phyloP scores from a whole-genome alignment of 2,329 filamentous ascomycete genomes.

The Neopestalotiopsis sp. region DNA sequence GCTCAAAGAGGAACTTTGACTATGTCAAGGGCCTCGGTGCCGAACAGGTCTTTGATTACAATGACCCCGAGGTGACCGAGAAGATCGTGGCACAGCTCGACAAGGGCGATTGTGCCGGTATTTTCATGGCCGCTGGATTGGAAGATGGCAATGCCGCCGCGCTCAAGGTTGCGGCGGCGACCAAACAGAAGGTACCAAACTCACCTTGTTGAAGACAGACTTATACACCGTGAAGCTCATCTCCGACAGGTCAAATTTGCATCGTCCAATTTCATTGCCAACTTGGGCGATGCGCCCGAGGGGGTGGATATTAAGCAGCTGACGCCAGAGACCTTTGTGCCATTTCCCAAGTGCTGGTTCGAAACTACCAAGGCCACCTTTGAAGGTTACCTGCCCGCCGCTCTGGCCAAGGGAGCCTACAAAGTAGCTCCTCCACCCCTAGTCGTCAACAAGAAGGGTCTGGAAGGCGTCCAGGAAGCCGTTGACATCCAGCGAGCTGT shows the following conservation, averaged over 20 bases:
- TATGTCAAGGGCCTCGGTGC: constrained; percentile 49
- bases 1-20: constrained; percentile 47
- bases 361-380: constrained; percentile 19
- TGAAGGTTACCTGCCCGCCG: constrained; percentile 20
- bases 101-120: constrained; percentile 21
- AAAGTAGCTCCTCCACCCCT: constrained; percentile 7
- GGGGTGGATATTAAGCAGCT: constrained; percentile 16
- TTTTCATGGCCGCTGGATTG: constrained; percentile 23
- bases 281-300: neutral
- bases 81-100: constrained; percentile 23
- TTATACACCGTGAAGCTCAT: neutral
- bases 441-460: constrained; percentile 9
- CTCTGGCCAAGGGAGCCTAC: constrained; percentile 17
- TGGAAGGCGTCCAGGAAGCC: constrained; percentile 23
- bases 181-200: constrained; percentile 20
- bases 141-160: constrained; percentile 13
- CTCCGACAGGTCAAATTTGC: neutral
- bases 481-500: constrained; percentile 17
- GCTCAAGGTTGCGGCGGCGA: constrained; percentile 21
- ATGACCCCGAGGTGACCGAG: constrained; percentile 29
- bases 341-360: neutral
- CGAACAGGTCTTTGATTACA: constrained; percentile 49
- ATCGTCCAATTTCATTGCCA: constrained; percentile 1
- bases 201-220: too few species aligned
- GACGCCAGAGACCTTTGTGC: neutral